A percentile compares a stretch with the other conserved stretches of the same genome.
These are phyloP conservation scores for Xylaria sp. DNA, from an alignment of 2,329 filamentous ascomycete species.

Conservation along the genomic window DNA sequence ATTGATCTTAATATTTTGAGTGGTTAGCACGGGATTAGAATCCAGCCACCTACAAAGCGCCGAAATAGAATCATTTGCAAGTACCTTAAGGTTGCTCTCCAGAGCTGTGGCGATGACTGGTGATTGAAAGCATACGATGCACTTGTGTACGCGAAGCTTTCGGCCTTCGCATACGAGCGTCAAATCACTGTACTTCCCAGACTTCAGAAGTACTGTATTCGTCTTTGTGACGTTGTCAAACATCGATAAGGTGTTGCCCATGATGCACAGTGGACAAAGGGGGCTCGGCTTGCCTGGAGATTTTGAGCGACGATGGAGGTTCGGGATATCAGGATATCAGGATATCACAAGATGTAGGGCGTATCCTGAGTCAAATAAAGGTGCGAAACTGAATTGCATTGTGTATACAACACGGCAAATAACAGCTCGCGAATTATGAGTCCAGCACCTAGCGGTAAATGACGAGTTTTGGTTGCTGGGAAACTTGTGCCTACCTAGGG, in stretches of 20 bases:
- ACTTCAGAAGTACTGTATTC: constrained; percentile 1
- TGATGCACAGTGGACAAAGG: no score
- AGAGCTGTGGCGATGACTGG: constrained; percentile 38
- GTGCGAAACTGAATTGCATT: no score
- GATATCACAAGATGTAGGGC: not conserved
- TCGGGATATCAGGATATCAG: not conserved
- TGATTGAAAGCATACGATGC: constrained; percentile 42
- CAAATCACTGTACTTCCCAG: constrained; percentile 32
- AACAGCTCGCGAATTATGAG: no score
- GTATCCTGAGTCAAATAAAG: not conserved
- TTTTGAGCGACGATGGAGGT: not conserved
- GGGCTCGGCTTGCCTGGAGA: not conserved
- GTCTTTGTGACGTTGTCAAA: not conserved
- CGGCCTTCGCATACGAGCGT: constrained; percentile 37
- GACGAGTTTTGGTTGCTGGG: no score
- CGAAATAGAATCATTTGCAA: constrained; percentile 8
- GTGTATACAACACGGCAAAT: no score
- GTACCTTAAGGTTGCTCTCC: constrained; percentile 44
- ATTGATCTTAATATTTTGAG: constrained; percentile 20
- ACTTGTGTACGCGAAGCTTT: constrained; percentile 44
- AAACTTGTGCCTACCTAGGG: no score
- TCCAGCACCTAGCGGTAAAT: no score
- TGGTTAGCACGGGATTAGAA: not conserved
- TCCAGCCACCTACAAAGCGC: not conserved
- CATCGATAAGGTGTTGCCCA: no score